Evolutionary conservation across 208 protist species (phyloP), one percentile per base, ranked within the genome.

Genomic region (Wallacemonas collosoma): DNA sequence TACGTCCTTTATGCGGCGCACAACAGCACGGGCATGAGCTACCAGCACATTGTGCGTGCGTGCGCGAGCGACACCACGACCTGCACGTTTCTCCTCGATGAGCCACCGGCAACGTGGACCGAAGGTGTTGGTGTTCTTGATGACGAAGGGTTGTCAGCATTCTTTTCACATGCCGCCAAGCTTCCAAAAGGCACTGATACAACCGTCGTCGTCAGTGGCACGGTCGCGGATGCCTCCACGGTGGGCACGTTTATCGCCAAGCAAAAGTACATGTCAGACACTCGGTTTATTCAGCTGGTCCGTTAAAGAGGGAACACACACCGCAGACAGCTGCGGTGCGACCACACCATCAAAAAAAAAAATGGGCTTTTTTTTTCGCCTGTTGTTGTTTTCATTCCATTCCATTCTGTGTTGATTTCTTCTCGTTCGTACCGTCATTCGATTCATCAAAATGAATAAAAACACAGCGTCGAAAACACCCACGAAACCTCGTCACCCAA

Each of bases 71-170:
- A 53, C 26, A 36, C 7, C 51, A 61, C 56, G 17, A 11, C 43
- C 41, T 76, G 61, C 63, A 40, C 41, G 53, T 65, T 76, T 48
- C 43, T 76, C 44, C 51, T 76, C 44, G 64, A 79, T 41, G 64
- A 79, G 12, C 74, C 74, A 35, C 74, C 74, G 9, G 45, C 57
- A 2, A 50, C 41, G 43, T 79, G 74, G 74, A 74, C 68, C 4
- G 68, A 74, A 12, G 74, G 67, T 17, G 68, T 79, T 8, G 74
- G 74, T 38, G 41, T 26, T 2, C 41, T 76, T 7, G 72, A 56
- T 63, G 72, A 48, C 4, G 63, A 70, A 43, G 45, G 55, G 39
- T 54, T 51, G 43, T 50, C 44, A 14, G 38, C 6, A 6, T 65
- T 44, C 55, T 76, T 63, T 55, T n/a, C 41, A 39, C 41, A 38